These are phyloP conservation scores for Clonostachys solani DNA, from an alignment of 2,329 filamentous ascomycete species.

Conservation along the genomic window DNA sequence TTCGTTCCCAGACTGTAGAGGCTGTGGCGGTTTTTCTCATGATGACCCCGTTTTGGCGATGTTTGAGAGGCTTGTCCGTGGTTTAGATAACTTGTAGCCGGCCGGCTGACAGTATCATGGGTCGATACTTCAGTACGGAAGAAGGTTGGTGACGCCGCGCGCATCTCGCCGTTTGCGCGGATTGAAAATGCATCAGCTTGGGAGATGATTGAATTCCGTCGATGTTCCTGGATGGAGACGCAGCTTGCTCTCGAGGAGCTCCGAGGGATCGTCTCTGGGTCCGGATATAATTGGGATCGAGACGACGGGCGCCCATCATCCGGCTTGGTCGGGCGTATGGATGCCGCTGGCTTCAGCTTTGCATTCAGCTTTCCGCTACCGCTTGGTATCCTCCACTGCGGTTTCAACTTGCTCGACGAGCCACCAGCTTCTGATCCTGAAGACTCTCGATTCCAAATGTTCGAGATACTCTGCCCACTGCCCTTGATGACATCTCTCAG, in stretches of 20 bases:
- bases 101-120: slow-evolving; percentile 9
- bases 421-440: not conserved
- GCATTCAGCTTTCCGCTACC: slow-evolving; percentile 5
- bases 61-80: not conserved
- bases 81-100: not conserved
- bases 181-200: slow-evolving; percentile 52
- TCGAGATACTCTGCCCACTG: slow-evolving; percentile 39
- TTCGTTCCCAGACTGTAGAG: slow-evolving; percentile 58
- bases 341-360: not conserved
- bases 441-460: slow-evolving; percentile 29
- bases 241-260: slow-evolving; percentile 42
- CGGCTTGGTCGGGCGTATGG: not conserved
- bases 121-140: slow-evolving; percentile 14
- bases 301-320: slow-evolving; percentile 1
- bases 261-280: slow-evolving; percentile 22
- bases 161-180: slow-evolving; percentile 36
- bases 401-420: slow-evolving; percentile 5
- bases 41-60: slow-evolving; percentile 6
- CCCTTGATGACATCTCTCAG: slow-evolving; percentile 49
- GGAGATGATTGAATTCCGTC: slow-evolving; percentile 50
- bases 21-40: slow-evolving; percentile 37
- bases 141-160: slow-evolving; percentile 37
- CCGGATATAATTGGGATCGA: slow-evolving; percentile 5
- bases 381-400: slow-evolving; percentile 13
- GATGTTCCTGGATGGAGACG: slow-evolving; percentile 44